Evolutionary conservation across 305 asterid genomes (phyloP).

Genomic region (Fraxinus floribunda): DNA sequence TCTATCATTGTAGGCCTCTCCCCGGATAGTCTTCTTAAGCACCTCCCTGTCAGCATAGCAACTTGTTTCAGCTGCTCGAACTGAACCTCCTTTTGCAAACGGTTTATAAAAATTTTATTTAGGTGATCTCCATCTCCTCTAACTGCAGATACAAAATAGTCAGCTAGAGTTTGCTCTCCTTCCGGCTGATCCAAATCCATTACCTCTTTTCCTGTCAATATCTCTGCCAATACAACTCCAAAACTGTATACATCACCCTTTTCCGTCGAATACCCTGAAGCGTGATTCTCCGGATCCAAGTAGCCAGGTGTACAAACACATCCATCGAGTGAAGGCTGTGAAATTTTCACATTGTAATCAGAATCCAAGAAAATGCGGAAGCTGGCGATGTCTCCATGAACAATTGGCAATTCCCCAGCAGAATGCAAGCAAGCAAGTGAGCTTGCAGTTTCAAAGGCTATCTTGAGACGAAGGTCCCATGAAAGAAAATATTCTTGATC

Average conservation of each 20-base stretch:
- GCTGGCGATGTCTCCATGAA: conserved; percentile 33
- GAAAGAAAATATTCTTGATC: conserved; percentile 13
- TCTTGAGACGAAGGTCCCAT: conserved; percentile 31
- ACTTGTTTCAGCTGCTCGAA: conserved; percentile 20
- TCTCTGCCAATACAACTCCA: conserved; percentile 37
- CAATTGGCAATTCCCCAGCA: not conserved
- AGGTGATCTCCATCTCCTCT: conserved; percentile 15
- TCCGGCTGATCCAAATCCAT: not conserved
- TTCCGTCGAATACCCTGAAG: not conserved
- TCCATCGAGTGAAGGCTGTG: not conserved
- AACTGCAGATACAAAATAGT: not conserved
- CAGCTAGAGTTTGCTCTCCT: conserved; percentile 1
- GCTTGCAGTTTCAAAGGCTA: conserved; percentile 34
- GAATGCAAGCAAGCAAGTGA: conserved; percentile 31
- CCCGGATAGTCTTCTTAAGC: not conserved
- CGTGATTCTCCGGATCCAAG: conserved; percentile 24
- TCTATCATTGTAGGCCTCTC: conserved; percentile 39
- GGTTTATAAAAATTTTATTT: conserved; percentile 2
- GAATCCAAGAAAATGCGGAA: conserved; percentile 21
- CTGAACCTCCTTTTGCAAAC: not conserved
- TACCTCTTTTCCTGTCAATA: conserved; percentile 26
- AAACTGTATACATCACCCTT: conserved; percentile 39
- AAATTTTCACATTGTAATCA: conserved; percentile 22
- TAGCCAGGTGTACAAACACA: not conserved
- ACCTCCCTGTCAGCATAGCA: conserved; percentile 25